Conservation (phyloP, 257 asterid genomes). For the Asclepias syriaca region DNA sequence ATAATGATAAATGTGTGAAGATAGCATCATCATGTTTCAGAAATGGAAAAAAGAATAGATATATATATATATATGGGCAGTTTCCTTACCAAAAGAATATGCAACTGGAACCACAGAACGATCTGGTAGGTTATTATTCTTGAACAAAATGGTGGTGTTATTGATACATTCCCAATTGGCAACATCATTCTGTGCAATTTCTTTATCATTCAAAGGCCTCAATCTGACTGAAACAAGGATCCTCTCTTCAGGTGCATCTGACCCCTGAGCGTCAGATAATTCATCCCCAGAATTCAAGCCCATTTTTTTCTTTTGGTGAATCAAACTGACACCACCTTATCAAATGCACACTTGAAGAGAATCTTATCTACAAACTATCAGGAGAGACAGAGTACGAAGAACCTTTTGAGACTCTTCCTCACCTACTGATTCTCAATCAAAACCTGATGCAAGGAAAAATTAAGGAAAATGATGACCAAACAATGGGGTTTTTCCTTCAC, state of each 20-base stretch:
- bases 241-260: constrained; percentile 72
- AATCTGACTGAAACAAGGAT: constrained; percentile 74
- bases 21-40: not conserved
- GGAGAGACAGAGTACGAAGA: constrained; percentile 19
- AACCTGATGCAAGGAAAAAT: constrained; percentile 16
- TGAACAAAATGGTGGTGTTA: constrained; percentile 61
- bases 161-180: constrained; percentile 87
- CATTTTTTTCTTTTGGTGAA: constrained; percentile 28
- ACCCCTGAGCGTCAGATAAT: constrained; percentile 23
- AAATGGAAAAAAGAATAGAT: not conserved
- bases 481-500: not conserved
- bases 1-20: not conserved
- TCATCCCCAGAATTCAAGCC: constrained; percentile 48
- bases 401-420: constrained; percentile 26
- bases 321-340: constrained; percentile 5
- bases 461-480: not conserved
- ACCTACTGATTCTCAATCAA: constrained; percentile 1
- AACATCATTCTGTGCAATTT: constrained; percentile 44
- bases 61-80: not conserved
- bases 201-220: constrained; percentile 79
- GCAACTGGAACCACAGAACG: constrained; percentile 62
- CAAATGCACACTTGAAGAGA: constrained; percentile 51
- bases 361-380: constrained; percentile 12
- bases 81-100: constrained; percentile 59
- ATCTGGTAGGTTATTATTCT: constrained; percentile 50